Evolutionary conservation across 23 red algal species (phyloP).

Genomic region (Gracilaria domingensis): DNA sequence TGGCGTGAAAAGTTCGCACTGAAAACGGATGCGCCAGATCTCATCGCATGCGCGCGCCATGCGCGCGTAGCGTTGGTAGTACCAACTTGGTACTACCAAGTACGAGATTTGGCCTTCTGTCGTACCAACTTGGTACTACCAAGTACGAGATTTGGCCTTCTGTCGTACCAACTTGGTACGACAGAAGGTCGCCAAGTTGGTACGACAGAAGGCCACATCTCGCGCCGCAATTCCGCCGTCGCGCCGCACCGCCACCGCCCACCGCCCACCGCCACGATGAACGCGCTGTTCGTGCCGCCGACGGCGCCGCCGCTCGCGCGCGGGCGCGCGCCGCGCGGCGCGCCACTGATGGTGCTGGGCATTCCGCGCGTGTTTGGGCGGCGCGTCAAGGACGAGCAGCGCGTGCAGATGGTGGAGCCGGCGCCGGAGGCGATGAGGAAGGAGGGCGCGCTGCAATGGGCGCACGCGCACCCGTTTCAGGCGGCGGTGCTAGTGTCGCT

Average conservation of each 20-base stretch:
- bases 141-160: no score
- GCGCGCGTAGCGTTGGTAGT: no score
- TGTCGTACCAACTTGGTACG: no score
- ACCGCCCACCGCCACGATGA: not conserved
- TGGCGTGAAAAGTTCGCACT: no score
- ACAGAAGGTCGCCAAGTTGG: no score
- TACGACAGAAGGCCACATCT: no score
- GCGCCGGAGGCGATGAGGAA: not conserved
- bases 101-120: no score
- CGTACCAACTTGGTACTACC: no score
- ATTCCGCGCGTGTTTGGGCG: constrained; percentile 65
- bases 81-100: no score
- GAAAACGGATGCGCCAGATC: no score
- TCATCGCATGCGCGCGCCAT: no score
- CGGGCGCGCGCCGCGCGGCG: not conserved
- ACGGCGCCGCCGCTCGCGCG: not conserved
- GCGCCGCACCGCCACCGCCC: not conserved
- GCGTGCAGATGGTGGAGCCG: constrained; percentile 17
- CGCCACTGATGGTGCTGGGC: constrained; percentile 46
- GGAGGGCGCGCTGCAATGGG: constrained; percentile 27
- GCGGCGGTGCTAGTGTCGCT: constrained; percentile 25
- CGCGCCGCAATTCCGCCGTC: no score
- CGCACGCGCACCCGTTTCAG: constrained; percentile 52
- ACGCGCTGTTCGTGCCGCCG: not conserved
- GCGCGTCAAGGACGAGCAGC: not conserved